Conservation (phyloP, 768 basidiomycete species). For the Auricularia sp. region DNA sequence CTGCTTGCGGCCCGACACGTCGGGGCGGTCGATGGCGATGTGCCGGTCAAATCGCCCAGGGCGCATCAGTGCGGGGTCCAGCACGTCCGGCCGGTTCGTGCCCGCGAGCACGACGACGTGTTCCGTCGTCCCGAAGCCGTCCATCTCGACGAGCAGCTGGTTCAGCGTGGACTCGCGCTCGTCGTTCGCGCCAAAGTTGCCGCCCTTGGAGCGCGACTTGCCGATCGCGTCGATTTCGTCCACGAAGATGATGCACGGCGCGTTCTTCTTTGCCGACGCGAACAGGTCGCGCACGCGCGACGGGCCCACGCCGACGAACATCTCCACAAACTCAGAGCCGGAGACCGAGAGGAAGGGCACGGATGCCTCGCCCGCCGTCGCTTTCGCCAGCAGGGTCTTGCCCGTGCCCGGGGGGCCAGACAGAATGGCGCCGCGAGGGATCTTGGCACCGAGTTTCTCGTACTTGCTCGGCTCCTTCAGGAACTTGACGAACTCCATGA, state of each 20-base stretch:
- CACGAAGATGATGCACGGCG: constrained; percentile 97
- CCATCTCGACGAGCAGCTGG: constrained; percentile 98
- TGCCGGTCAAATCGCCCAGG: constrained; percentile 97
- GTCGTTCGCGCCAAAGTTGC: constrained; percentile 87
- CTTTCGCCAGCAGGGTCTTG: constrained; percentile 96
- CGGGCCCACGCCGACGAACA: constrained; percentile 99
- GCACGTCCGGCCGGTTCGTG: constrained; percentile 93
- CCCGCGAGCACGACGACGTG: constrained; percentile 95
- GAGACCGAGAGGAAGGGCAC: constrained; percentile 98
- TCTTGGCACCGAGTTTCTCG: constrained; percentile 95
- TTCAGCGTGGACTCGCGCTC: constrained; percentile 97
- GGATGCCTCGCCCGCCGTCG: constrained; percentile 94
- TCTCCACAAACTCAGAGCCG: constrained; percentile 98
- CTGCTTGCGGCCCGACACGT: constrained; percentile 85
- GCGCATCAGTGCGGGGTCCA: constrained; percentile 90
- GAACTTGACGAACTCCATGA: constrained; percentile 99
- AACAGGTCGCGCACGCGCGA: constrained; percentile 96
- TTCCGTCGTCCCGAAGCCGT: constrained; percentile 95
- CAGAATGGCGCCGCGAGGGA: constrained; percentile 88
- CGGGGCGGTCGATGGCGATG: constrained; percentile 89
- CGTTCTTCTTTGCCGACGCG: constrained; percentile 93
- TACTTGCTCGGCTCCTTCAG: constrained; percentile 91
- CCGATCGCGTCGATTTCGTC: constrained; percentile 99
- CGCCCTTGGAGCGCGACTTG: constrained; percentile 73
- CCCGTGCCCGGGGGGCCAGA: constrained; percentile 97